Conservation (phyloP, 2,329 filamentous ascomycete species). For the Botrytis pseudocinerea region DNA sequence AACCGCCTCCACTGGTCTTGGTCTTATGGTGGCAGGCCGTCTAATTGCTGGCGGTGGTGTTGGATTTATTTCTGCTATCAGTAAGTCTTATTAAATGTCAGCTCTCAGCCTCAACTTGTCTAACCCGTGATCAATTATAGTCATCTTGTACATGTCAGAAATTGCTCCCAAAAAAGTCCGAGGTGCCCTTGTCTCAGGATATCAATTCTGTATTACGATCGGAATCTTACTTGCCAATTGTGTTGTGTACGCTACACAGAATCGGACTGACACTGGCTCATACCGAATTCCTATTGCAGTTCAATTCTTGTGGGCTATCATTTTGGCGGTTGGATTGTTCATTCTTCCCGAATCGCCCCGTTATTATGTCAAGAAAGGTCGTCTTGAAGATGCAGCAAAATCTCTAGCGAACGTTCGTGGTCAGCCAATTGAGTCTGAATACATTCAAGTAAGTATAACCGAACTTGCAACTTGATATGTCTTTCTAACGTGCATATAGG, state of each 20-base stretch:
- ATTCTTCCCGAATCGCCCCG: constrained; percentile 83
- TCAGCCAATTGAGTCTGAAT: constrained; percentile 70
- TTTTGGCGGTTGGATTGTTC: constrained; percentile 70
- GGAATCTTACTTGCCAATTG: constrained; percentile 74
- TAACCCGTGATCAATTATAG: constrained; percentile 47
- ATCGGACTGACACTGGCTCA: constrained; percentile 60
- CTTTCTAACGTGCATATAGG: neutral
- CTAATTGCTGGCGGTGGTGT: constrained; percentile 75
- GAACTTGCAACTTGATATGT: neutral
- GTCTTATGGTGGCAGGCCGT: constrained; percentile 58
- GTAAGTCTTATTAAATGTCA: constrained; percentile 33
- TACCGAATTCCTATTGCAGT: constrained; percentile 81
- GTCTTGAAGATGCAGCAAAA: constrained; percentile 62
- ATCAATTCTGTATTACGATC: constrained; percentile 82
- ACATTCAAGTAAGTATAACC: constrained; percentile 55
- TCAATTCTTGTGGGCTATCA: constrained; percentile 78
- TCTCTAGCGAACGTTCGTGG: constrained; percentile 70
- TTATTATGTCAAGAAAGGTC: constrained; percentile 79
- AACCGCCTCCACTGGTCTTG: constrained; percentile 55
- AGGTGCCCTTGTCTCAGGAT: constrained; percentile 74
- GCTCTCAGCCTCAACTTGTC: constrained; percentile 63
- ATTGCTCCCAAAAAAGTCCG: constrained; percentile 68
- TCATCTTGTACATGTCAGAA: constrained; percentile 75
- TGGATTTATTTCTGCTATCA: constrained; percentile 76
- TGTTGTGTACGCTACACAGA: constrained; percentile 70